These are phyloP conservation scores for Phytophthora melonis DNA, from an alignment of 352 stramenopile species.

Conservation along the genomic window DNA sequence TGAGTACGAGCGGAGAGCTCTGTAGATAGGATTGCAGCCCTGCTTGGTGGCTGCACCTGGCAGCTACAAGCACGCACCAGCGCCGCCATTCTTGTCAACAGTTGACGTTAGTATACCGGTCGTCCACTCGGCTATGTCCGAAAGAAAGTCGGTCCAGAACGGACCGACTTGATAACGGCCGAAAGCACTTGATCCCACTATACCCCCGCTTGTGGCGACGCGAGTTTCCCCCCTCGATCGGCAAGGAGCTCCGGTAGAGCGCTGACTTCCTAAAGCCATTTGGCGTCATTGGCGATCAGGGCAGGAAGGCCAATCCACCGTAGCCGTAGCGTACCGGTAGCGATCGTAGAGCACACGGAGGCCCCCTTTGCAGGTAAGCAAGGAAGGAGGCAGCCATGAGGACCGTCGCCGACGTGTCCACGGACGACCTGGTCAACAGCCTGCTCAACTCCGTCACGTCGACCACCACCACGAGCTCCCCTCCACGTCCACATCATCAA, in stretches of 20 bases:
- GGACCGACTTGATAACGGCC: constrained; percentile 12
- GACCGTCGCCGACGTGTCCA: constrained; percentile 39
- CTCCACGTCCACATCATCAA: neutral
- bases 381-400: constrained; percentile 19
- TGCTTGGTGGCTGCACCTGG: neutral
- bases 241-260: constrained; percentile 14
- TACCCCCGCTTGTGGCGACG: neutral
- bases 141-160: neutral
- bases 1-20: too few relatives aligned
- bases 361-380: neutral
- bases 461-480: constrained; percentile 1
- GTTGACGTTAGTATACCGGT: neutral
- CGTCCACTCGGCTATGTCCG: neutral
- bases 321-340: too few relatives aligned
- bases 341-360: too few relatives aligned
- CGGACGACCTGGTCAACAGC: constrained; percentile 54
- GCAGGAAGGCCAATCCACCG: neutral
- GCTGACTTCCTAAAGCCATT: constrained; percentile 25
- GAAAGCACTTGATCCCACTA: constrained; percentile 27
- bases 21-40: too few relatives aligned
- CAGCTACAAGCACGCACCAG: neutral
- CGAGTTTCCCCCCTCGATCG: neutral
- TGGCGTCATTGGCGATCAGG: constrained; percentile 27
- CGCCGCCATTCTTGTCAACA: neutral
- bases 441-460: constrained; percentile 49